Base-by-base conservation (phyloP, 139 green algal genomes). In the Volvox reticuliferus region DNA sequence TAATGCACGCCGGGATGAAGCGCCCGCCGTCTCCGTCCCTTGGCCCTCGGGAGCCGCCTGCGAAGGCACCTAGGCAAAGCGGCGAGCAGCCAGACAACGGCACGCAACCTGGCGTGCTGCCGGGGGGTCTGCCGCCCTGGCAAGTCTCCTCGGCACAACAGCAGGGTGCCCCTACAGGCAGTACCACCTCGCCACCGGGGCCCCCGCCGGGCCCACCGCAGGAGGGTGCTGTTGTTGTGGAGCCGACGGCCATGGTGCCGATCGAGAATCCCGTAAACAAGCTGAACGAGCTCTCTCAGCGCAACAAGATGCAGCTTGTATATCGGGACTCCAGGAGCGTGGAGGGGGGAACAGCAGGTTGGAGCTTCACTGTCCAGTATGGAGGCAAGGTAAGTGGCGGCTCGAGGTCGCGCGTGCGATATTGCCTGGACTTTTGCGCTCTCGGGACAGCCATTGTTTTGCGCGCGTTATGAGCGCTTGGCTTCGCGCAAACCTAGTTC, bases 201-300 rank as follows among this genome's bases (percentile, higher is more conserved):
- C 67, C 83, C 2, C 83, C 83, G 24, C 83, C 83, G 26, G n/a
- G n/a, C 24, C 32, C 32, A 12, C 82, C 82, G 3, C 30, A 76
- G 63, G 81, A 55, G 2, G 50, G 21, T 24, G 5, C 2, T 13
- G 30, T 20, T 1, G 65, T 14, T 16, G 83, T 18, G 13, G 67
- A 63, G 12, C 44, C n/a, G 83, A 6, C 35, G 69, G 28, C 32
- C 24, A 24, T 82, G 44, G 21, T 90, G 30, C 22, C 63, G 75
- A 17, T 86, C 0, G 87, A 91, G 76, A 91, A 91, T 77, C 76
- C 87, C 19, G 62, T 91, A 1, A 79, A 76, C 6, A 69, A 71
- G 61, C 76, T 91, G 61, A 91, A 91, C 76, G 87, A 91, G 87
- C 9, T 86, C 28, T 36, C 87, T 26, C 87, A 91, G 87, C 87